These are phyloP conservation scores for Candida chauliodis DNA, from an alignment of 805 yeast genomes.

Conservation along the genomic window DNA sequence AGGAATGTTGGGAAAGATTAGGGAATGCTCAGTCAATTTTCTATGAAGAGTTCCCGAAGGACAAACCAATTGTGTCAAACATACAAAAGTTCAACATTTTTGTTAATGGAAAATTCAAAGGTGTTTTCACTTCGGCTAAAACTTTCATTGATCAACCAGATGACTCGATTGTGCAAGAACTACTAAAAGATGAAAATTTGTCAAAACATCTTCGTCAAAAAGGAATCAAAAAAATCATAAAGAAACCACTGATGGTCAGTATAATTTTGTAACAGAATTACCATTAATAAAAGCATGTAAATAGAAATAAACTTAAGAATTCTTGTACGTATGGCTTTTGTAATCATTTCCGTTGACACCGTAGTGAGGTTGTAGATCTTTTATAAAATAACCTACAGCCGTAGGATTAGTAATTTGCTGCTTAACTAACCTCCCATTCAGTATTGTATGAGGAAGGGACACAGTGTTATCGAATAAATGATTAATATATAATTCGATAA, in stretches of 20 bases:
- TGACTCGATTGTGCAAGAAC: slow-evolving; percentile 30
- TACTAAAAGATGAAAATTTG: slow-evolving; percentile 33
- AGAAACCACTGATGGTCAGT: slow-evolving; percentile 49
- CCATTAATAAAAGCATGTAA: slow-evolving; percentile 3
- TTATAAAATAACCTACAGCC: no score
- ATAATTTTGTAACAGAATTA: no score
- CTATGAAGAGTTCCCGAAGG: slow-evolving; percentile 62
- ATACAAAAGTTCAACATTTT: slow-evolving; percentile 52
- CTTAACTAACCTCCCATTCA: no score
- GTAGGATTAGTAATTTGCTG: no score
- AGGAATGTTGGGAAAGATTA: slow-evolving; percentile 68
- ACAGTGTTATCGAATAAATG: no score
- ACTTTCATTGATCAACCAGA: slow-evolving; percentile 34
- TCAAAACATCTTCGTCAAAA: slow-evolving; percentile 35
- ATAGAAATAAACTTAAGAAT: no score
- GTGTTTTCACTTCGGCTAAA: slow-evolving; percentile 34
- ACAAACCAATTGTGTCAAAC: slow-evolving; percentile 38
- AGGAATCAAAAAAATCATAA: slow-evolving; percentile 50
- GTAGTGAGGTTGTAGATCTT: no score
- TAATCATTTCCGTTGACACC: no score
- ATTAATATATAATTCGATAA: no score
- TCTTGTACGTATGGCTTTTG: no score
- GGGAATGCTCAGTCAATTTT: slow-evolving; percentile 49
- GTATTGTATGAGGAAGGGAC: no score
- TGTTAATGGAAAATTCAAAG: slow-evolving; percentile 69